Percentiles rank a stretch among this genome's conserved stretches.
phyloP scores from a whole-genome alignment of 2,329 filamentous ascomycete species.

The Aspergillus vadensis region DNA sequence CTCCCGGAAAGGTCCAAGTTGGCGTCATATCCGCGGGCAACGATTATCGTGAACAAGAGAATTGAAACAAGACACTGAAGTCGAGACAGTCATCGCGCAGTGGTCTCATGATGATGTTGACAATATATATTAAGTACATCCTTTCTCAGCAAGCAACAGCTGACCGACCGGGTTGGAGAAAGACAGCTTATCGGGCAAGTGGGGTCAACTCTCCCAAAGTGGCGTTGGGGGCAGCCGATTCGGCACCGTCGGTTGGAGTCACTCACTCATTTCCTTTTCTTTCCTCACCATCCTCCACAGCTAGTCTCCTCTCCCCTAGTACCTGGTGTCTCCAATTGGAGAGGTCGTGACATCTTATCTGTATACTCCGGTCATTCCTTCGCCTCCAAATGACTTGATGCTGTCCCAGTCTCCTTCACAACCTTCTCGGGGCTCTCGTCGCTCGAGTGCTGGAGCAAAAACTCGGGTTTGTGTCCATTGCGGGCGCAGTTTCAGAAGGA shows the following conservation, averaged over 20 bases:
- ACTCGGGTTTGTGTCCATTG: constrained; percentile 37
- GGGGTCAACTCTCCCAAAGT: constrained; percentile 4
- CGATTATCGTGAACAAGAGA: background rate
- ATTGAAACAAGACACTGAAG: background rate
- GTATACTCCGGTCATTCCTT: background rate
- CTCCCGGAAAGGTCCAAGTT: constrained; percentile 43
- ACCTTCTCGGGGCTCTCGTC: constrained; percentile 25
- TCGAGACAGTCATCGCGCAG: too few species aligned
- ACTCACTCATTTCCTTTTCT: constrained; percentile 4
- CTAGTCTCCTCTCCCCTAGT: constrained; percentile 6
- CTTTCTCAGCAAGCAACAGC: background rate
- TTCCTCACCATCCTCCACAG: constrained; percentile 6
- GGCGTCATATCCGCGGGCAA: constrained; percentile 11
- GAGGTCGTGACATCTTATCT: constrained; percentile 7
- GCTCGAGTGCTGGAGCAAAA: constrained; percentile 31
- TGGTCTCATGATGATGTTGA: background rate
- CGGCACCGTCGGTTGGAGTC: constrained; percentile 8
- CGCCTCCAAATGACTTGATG: constrained; percentile 32
- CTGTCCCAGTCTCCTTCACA: constrained; percentile 34
- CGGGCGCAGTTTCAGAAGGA: constrained; percentile 37
- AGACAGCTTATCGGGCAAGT: constrained; percentile 8
- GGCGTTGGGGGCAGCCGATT: constrained; percentile 8
- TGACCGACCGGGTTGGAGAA: constrained; percentile 1
- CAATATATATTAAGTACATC: background rate
- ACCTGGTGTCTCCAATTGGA: constrained; percentile 26